These are phyloP conservation scores for Naganishia sp. DNA, from an alignment of 1,284 basidiomycete genomes.

Conservation along the genomic window DNA sequence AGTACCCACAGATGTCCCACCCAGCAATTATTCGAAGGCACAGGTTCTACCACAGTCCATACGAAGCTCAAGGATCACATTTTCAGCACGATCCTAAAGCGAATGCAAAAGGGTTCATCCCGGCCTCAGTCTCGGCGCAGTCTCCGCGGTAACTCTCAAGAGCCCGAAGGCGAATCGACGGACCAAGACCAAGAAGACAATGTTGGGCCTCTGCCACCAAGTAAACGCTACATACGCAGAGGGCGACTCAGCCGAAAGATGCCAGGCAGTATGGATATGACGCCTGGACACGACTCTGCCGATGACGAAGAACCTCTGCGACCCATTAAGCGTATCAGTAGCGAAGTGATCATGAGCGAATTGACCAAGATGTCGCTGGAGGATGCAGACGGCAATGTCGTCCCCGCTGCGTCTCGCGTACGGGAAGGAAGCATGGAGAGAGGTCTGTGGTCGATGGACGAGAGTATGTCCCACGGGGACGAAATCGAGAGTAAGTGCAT, in stretches of 20 bases:
- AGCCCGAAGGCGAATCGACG: constrained; percentile 26
- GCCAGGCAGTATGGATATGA: constrained; percentile 32
- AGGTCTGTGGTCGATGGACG: constrained; percentile 56
- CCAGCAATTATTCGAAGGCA: constrained; percentile 70
- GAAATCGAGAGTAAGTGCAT: constrained; percentile 18
- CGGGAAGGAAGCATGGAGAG: constrained; percentile 46
- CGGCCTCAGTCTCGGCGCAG: constrained; percentile 35
- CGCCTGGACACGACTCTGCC: constrained; percentile 30
- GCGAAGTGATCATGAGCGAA: constrained; percentile 56
- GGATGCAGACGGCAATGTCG: constrained; percentile 6
- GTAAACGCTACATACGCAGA: constrained; percentile 53
- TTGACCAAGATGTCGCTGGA: constrained; percentile 29
- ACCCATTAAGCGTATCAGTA: constrained; percentile 60
- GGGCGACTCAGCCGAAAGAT: constrained; percentile 22
- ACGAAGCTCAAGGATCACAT: constrained; percentile 90
- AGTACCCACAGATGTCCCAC: constrained; percentile 40
- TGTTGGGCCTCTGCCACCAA: constrained; percentile 33
- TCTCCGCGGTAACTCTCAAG: constrained; percentile 10
- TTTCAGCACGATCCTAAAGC: constrained; percentile 77
- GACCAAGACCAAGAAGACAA: constrained; percentile 29
- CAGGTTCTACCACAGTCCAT: constrained; percentile 87
- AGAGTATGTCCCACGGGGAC: constrained; percentile 40
- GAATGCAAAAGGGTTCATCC: constrained; percentile 56
- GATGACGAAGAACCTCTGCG: constrained; percentile 41
- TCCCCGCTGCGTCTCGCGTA: not conserved